Conservation (phyloP, 1,139 yeast species). For the Taphrina sp. region DNA sequence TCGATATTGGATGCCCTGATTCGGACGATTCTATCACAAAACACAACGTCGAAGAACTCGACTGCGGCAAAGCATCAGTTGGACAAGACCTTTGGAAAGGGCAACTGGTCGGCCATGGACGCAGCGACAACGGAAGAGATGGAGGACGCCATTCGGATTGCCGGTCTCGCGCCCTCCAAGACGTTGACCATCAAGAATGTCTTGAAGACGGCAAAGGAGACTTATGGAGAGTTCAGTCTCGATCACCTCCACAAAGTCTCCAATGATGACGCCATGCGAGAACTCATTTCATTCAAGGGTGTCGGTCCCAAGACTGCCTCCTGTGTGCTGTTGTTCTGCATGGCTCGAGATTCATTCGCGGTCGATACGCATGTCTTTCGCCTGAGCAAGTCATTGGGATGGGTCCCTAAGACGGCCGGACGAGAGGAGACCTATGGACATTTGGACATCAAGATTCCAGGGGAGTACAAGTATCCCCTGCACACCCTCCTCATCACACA, state of each 20-base stretch:
- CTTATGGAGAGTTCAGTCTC: slow-evolving; percentile 21
- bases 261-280: slow-evolving; percentile 31
- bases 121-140: slow-evolving; percentile 22
- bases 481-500: slow-evolving; percentile 30
- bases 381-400: slow-evolving; percentile 21
- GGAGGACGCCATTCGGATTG: slow-evolving; percentile 24
- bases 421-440: slow-evolving; percentile 31
- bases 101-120: slow-evolving; percentile 28
- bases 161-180: slow-evolving; percentile 30
- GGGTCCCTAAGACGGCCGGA: slow-evolving; percentile 29
- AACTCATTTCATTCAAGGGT: slow-evolving; percentile 29
- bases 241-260: slow-evolving; percentile 27
- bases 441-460: slow-evolving; percentile 28
- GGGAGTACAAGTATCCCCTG: slow-evolving; percentile 28
- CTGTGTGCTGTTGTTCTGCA: slow-evolving; percentile 29
- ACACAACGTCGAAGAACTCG: slow-evolving; percentile 28
- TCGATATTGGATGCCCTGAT: slow-evolving; percentile 31
- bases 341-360: slow-evolving; percentile 33
- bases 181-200: slow-evolving; percentile 30
- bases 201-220: slow-evolving; percentile 9
- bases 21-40: slow-evolving; percentile 31
- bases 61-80: slow-evolving; percentile 21
- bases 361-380: slow-evolving; percentile 34
- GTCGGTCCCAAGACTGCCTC: slow-evolving; percentile 34
- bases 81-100: slow-evolving; percentile 22